These are phyloP conservation scores for Buddleja alternifolia DNA, from an alignment of 257 asterid genomes.

Conservation along the genomic window DNA sequence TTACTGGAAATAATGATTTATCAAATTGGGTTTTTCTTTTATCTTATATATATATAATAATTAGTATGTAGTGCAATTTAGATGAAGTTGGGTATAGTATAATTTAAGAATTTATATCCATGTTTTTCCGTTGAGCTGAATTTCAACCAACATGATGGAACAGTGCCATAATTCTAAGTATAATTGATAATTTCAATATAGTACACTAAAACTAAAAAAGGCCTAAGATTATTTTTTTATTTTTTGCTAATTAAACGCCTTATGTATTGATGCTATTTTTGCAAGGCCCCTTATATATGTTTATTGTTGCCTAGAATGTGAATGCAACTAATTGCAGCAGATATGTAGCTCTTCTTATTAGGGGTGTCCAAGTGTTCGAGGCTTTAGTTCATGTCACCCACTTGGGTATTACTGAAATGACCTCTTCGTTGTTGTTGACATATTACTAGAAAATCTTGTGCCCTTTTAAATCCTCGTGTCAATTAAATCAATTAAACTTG, in stretches of 20 bases:
- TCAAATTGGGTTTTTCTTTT: conserved; percentile 2
- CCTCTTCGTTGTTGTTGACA: not conserved
- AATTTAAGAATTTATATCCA: too few species aligned
- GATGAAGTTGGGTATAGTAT: too few species aligned
- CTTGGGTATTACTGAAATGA: not conserved
- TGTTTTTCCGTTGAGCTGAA: conserved; percentile 25
- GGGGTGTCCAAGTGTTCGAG: not conserved
- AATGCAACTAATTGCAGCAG: not conserved
- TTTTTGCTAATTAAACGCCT: too few species aligned
- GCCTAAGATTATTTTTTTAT: not conserved
- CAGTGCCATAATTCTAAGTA: not conserved
- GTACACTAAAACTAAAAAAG: not conserved
- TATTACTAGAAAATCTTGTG: not conserved
- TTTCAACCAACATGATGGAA: not conserved
- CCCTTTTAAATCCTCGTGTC: not conserved
- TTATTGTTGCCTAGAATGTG: not conserved
- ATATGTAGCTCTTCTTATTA: not conserved
- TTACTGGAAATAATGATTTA: not conserved
- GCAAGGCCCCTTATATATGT: not conserved
- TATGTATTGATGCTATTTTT: not conserved
- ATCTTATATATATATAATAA: not conserved
- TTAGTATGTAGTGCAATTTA: conserved; percentile 34
- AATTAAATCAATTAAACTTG: not conserved
- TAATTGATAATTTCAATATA: not conserved
- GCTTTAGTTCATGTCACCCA: too few species aligned